Evolutionary conservation across 2,329 filamentous ascomycete genomes (phyloP), one percentile per base, ranked within the genome.

Genomic region (Botrytis hyacinthi): DNA sequence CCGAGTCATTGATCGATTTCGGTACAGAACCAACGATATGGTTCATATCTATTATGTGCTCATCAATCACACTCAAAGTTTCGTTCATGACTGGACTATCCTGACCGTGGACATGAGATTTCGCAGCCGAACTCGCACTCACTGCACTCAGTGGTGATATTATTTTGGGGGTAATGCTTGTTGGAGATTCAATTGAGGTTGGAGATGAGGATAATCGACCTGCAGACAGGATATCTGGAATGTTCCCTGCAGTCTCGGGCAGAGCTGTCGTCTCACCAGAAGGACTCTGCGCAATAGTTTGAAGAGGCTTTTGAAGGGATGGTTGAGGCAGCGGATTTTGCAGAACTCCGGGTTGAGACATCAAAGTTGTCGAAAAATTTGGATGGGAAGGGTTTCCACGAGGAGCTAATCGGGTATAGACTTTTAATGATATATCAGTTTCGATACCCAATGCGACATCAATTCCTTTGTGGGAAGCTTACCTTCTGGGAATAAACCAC

Each of bases 61-160:
- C 95, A 81, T 98, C 92, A 79, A 98, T 98, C 74, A 98, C 95
- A 80, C 94, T 97, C 70, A 98, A 84, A 0, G 95, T 98, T 82
- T 98, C 95, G 81, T 95, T 94, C 85, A 98, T 92, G 68, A 98
- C 95, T 18, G 93, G 92, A 80, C 90, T 92, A 71, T 90, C 88
- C 77, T 90, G 85, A 29, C 85, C 81, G 77, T 84, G 78, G 74
- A 79, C 61, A 77, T 84, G 78, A 73, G 80, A 60, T 84, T 78
- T 90, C 85, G 74, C 84, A 84, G 73, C 84, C 83, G 67, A 88
- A 80, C 65, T 84, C 82, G 69, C 80, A 78, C 22, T 83, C 74
- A 78, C 75, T 74, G 78, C 75, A 69, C 76, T 81, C 72, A 78
- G 78, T 20, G 63, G 83, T 81, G 74, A 83, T 48, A 86, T 29